Conservation (phyloP, 2,329 filamentous ascomycete genomes). For the Pyrenochaeta sp. region DNA sequence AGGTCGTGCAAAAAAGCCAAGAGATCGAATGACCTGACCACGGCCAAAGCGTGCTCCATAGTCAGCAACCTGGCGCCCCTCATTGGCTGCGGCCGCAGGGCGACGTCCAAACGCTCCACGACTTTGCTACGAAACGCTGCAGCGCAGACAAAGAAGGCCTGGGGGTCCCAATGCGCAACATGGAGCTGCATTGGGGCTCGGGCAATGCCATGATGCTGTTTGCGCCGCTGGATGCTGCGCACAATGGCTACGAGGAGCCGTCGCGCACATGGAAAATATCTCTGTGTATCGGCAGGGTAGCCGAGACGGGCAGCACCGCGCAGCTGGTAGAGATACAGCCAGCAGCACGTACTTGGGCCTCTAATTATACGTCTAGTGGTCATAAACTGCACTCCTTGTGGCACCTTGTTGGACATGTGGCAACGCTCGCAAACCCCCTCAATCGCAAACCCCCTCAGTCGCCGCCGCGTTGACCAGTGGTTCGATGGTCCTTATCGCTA, state of each 20-base stretch:
- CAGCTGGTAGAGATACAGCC: too few species aligned
- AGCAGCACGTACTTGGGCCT: neutral
- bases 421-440: conserved; percentile 31
- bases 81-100: conserved; percentile 1
- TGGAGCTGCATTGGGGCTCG: conserved; percentile 8
- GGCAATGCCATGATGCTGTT: neutral
- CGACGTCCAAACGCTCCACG: neutral
- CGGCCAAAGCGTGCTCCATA: conserved; percentile 6
- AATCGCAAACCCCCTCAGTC: conserved; percentile 12
- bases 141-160: neutral
- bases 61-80: conserved; percentile 7
- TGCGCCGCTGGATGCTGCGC: conserved; percentile 1
- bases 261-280: neutral
- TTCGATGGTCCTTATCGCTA: neutral
- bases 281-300: too few species aligned
- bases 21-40: conserved; percentile 15
- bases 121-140: neutral
- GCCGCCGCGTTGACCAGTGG: neutral
- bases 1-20: conserved; percentile 15
- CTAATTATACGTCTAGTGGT: neutral
- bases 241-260: neutral
- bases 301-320: too few species aligned
- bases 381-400: neutral
- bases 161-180: conserved; percentile 7
- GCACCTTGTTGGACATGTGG: conserved; percentile 13